A percentile compares a stretch with the other conserved stretches of the same genome.
phyloP scores from a whole-genome alignment of 1,284 basidiomycete genomes.

The Singerocomus rubriflavus region DNA sequence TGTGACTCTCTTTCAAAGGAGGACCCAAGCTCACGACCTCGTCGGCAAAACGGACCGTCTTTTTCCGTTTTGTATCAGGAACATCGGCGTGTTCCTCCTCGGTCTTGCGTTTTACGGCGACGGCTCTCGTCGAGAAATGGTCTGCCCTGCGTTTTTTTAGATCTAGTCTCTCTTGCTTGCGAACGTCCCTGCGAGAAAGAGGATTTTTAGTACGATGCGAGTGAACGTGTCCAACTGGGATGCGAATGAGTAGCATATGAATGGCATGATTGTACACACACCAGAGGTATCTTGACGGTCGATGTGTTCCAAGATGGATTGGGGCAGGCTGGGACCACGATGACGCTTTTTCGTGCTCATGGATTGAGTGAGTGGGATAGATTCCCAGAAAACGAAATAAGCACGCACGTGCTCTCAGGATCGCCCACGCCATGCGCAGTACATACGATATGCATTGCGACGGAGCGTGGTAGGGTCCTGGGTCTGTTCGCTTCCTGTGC shows the following conservation, averaged over 20 bases:
- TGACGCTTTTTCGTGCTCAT: slow-evolving; percentile 17
- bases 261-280: slow-evolving; percentile 2
- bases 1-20: neutral
- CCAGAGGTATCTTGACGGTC: slow-evolving; percentile 7
- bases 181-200: slow-evolving; percentile 55
- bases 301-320: slow-evolving; percentile 28
- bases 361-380: neutral
- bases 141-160: slow-evolving; percentile 60
- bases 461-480: too few species aligned
- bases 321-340: slow-evolving; percentile 25
- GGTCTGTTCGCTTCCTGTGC: too few species aligned
- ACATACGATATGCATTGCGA: too few species aligned
- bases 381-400: too few species aligned
- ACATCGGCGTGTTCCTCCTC: slow-evolving; percentile 41
- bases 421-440: too few species aligned
- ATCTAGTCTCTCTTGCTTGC: slow-evolving; percentile 58
- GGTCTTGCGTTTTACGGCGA: slow-evolving; percentile 31
- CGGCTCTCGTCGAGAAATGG: slow-evolving; percentile 41
- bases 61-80: slow-evolving; percentile 46
- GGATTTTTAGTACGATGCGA: slow-evolving; percentile 12
- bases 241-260: neutral
- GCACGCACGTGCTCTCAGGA: too few species aligned
- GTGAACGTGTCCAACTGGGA: neutral
- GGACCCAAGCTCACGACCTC: slow-evolving; percentile 3
- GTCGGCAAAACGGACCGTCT: slow-evolving; percentile 18